Percentiles rank a stretch among this genome's conserved stretches.
Conservation (phyloP, 495 filamentous ascomycete species). For the Aspergillus incahuasiensis region DNA sequence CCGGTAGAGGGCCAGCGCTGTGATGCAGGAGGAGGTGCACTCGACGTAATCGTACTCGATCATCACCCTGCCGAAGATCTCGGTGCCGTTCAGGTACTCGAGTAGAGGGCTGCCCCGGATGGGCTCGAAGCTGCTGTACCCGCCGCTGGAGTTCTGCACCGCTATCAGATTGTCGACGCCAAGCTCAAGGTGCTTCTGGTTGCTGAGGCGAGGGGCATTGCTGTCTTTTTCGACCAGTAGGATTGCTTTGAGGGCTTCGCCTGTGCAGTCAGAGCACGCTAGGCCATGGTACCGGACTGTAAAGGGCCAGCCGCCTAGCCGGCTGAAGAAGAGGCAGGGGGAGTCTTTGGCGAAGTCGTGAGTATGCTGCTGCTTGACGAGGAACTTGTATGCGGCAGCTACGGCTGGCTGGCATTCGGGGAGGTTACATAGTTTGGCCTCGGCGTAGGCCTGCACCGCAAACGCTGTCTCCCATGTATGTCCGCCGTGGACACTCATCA, state of each 20-base stretch:
- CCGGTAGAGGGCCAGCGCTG: slow-evolving; percentile 13
- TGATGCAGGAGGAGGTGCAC: slow-evolving; percentile 18
- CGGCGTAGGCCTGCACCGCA: slow-evolving; percentile 4
- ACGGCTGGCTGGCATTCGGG: background rate
- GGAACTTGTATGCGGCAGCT: slow-evolving; percentile 4
- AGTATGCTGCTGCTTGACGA: slow-evolving; percentile 6
- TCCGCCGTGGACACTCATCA: background rate
- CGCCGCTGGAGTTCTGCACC: slow-evolving; percentile 14
- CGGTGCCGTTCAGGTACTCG: slow-evolving; percentile 19
- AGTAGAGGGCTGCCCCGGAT: slow-evolving; percentile 10
- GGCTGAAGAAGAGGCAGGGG: slow-evolving; percentile 1
- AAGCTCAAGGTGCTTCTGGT: slow-evolving; percentile 1
- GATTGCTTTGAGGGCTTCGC: slow-evolving; percentile 9
- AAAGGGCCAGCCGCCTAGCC: slow-evolving; percentile 11
- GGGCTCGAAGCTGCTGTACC: slow-evolving; percentile 18
- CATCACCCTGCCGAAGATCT: slow-evolving; percentile 19
- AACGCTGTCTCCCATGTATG: slow-evolving; percentile 12
- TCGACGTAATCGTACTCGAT: slow-evolving; percentile 20
- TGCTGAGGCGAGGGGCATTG: background rate
- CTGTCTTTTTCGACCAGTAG: slow-evolving; percentile 7
- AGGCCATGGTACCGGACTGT: slow-evolving; percentile 9
- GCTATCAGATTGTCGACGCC: slow-evolving; percentile 14
- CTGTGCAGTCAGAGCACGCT: slow-evolving; percentile 7
- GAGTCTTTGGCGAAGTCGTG: background rate
- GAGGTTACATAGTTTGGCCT: background rate